phyloP scores from a whole-genome alignment of 2,329 filamentous ascomycete genomes.

The Beauveria australis region DNA sequence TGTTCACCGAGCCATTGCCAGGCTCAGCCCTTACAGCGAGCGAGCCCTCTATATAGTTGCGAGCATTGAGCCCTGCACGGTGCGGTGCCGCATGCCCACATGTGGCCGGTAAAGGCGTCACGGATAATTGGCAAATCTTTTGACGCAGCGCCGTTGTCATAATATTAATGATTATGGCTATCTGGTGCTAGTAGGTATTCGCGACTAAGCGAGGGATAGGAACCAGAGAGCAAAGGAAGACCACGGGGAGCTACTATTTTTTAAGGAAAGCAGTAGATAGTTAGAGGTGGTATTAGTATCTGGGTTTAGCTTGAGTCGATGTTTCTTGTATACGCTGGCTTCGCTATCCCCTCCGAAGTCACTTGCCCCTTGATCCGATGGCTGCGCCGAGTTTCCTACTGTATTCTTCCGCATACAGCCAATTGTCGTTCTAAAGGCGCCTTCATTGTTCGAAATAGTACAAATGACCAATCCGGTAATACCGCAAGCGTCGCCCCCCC shows the following conservation, averaged over 20 bases:
- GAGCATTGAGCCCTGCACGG: no score
- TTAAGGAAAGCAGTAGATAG: neutral
- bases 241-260: neutral
- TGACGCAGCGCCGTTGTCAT: no score
- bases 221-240: neutral
- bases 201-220: neutral
- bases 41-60: no score
- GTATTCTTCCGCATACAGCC: neutral
- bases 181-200: neutral
- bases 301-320: neutral
- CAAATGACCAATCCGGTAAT: no score
- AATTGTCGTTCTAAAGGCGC: neutral
- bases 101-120: no score
- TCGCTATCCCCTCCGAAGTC: neutral
- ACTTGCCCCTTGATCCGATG: neutral
- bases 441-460: neutral
- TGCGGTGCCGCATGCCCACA: no score
- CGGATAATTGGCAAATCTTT: no score
- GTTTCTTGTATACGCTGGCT: neutral
- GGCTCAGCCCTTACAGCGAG: no score
- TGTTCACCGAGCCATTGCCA: no score
- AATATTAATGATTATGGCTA: no score
- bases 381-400: neutral
- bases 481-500: no score
- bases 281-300: neutral